Conservation (phyloP, 1,284 basidiomycete species). For the Ustilago sp. region DNA sequence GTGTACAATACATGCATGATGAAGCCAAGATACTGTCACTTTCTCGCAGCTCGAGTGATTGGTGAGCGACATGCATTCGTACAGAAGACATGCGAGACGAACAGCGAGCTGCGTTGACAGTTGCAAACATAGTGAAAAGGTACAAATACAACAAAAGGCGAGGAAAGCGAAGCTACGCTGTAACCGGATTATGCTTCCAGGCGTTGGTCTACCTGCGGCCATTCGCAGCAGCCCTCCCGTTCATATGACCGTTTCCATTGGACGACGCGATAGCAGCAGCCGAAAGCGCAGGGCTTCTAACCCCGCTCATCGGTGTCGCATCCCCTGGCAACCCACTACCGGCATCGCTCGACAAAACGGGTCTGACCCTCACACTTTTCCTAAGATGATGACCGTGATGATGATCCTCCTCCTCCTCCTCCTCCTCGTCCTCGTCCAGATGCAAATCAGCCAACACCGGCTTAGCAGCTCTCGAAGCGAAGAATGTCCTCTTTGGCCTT, state of each 20-base stretch:
- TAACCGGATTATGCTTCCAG: neutral
- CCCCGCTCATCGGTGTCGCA: constrained; percentile 39
- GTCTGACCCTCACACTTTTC: constrained; percentile 11
- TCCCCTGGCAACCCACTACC: constrained; percentile 22
- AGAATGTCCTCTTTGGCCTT: constrained; percentile 52
- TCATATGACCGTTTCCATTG: constrained; percentile 15
- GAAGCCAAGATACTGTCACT: neutral
- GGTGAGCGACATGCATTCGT: no score
- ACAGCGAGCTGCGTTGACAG: neutral
- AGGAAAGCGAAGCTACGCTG: neutral
- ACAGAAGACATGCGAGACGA: neutral
- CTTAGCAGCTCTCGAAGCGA: constrained; percentile 48
- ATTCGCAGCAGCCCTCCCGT: constrained; percentile 6
- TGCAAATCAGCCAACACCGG: constrained; percentile 42
- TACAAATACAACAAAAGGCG: constrained; percentile 36
- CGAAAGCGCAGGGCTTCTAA: constrained; percentile 34
- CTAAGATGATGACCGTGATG: constrained; percentile 6
- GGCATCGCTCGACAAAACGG: neutral
- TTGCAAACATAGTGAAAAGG: constrained; percentile 3
- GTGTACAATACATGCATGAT: neutral
- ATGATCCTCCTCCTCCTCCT: constrained; percentile 28
- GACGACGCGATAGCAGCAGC: constrained; percentile 13
- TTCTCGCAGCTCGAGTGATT: no score
- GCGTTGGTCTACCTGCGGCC: constrained; percentile 18
- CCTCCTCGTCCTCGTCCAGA: constrained; percentile 34